phyloP scores from a whole-genome alignment of 495 filamentous ascomycete genomes.

The Poronia punctata region DNA sequence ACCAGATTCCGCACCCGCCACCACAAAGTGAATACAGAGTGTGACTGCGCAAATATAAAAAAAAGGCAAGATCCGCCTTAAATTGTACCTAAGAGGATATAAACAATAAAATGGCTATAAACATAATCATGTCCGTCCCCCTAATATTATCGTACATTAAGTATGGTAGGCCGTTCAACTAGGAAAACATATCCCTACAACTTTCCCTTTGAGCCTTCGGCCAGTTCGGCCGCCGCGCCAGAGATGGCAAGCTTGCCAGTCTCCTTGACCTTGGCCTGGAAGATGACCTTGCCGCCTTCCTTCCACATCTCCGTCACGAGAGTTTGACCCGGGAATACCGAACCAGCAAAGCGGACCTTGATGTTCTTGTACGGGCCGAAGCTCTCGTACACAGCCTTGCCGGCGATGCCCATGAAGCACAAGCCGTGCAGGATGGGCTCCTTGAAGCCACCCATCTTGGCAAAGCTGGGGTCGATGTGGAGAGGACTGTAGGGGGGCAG shows the following conservation, averaged over 20 bases:
- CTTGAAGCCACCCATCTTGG: slow-evolving; percentile 94
- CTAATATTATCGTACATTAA: neutral
- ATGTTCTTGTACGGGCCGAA: slow-evolving; percentile 86
- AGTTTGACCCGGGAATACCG: slow-evolving; percentile 89
- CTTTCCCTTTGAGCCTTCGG: slow-evolving; percentile 24
- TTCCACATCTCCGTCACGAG: slow-evolving; percentile 98
- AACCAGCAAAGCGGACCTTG: slow-evolving; percentile 93
- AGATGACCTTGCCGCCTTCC: slow-evolving; percentile 73
- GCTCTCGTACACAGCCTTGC: slow-evolving; percentile 79
- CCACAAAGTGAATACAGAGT: too few relatives aligned
- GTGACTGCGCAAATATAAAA: too few relatives aligned
- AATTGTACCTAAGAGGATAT: too few relatives aligned
- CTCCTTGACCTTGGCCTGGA: slow-evolving; percentile 92
- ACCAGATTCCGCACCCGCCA: too few relatives aligned
- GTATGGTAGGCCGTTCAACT: too few relatives aligned
- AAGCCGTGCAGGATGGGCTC: slow-evolving; percentile 90
- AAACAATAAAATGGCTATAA: too few relatives aligned
- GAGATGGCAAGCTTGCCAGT: slow-evolving; percentile 91
- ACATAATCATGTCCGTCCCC: too few relatives aligned
- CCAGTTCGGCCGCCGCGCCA: slow-evolving; percentile 79
- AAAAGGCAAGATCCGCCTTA: too few relatives aligned
- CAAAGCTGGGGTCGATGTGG: slow-evolving; percentile 91
- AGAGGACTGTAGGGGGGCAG: slow-evolving; percentile 56
- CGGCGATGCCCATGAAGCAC: slow-evolving; percentile 88
- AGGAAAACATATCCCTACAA: slow-evolving; percentile 5